Percentiles rank a stretch among this genome's conserved stretches.
Evolutionary conservation across 768 basidiomycete genomes (phyloP).

Genomic region (Polyporus arcularius): DNA sequence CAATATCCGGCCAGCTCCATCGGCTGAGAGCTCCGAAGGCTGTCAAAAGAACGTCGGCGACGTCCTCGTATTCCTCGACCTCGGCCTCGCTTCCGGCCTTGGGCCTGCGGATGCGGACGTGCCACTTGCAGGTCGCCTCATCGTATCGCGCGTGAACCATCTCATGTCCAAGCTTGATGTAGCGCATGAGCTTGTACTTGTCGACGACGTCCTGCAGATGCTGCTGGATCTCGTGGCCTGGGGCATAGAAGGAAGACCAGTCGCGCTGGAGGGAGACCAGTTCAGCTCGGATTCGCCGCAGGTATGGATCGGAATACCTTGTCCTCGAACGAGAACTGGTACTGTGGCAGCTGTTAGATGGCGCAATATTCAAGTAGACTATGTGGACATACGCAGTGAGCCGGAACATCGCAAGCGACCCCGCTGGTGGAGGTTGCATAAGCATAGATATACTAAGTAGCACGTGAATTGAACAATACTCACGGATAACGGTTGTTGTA

Average conservation of each 20-base stretch:
- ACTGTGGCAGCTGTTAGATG: slow-evolving; percentile 35
- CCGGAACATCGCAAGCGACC: slow-evolving; percentile 62
- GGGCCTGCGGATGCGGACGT: slow-evolving; percentile 42
- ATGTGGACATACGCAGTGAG: slow-evolving; percentile 46
- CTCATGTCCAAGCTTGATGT: slow-evolving; percentile 58
- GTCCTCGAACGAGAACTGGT: slow-evolving; percentile 58
- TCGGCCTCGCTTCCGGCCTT: slow-evolving; percentile 30
- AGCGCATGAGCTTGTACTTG: slow-evolving; percentile 53
- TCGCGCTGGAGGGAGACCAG: slow-evolving; percentile 39
- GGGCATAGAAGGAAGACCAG: slow-evolving; percentile 63
- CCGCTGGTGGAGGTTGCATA: slow-evolving; percentile 35
- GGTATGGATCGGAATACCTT: slow-evolving; percentile 36
- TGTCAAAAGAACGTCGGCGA: slow-evolving; percentile 57
- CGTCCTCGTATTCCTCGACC: slow-evolving; percentile 51
- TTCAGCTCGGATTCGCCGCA: background rate
- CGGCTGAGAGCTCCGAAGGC: slow-evolving; percentile 54
- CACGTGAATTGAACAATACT: background rate
- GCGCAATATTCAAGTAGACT: background rate
- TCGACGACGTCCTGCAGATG: slow-evolving; percentile 57
- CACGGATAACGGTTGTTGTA: slow-evolving; percentile 50
- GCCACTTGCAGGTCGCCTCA: slow-evolving; percentile 57
- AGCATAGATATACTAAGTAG: background rate
- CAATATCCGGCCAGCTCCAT: slow-evolving; percentile 71
- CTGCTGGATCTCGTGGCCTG: slow-evolving; percentile 57
- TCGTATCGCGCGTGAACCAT: slow-evolving; percentile 52